phyloP scores from a whole-genome alignment of 805 yeast species.

The Clavispora santaluciae region DNA sequence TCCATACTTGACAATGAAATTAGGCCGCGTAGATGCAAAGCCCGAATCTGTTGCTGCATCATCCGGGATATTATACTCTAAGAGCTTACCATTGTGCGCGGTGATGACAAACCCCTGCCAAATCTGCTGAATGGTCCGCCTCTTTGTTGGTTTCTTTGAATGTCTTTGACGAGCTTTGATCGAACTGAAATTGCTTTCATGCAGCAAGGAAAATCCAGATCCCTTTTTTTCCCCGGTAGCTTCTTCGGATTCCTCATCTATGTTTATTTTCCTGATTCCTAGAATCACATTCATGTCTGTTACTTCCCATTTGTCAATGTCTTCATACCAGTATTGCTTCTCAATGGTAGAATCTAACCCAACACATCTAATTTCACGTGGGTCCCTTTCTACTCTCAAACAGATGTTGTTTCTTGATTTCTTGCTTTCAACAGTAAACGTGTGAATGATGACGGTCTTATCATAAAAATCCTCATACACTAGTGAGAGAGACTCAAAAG shows the following conservation, averaged over 20 bases:
- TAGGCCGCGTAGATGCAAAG: slow-evolving; percentile 32
- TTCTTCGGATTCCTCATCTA: slow-evolving; percentile 3
- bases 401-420: slow-evolving; percentile 78
- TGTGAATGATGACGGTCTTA: slow-evolving; percentile 61
- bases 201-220: slow-evolving; percentile 2
- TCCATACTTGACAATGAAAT: slow-evolving; percentile 66
- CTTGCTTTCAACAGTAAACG: slow-evolving; percentile 60
- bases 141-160: neutral
- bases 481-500: slow-evolving; percentile 66
- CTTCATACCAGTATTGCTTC: slow-evolving; percentile 58
- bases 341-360: slow-evolving; percentile 77
- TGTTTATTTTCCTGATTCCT: slow-evolving; percentile 43
- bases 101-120: slow-evolving; percentile 83
- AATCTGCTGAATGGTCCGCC: slow-evolving; percentile 20
- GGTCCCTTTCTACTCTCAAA: slow-evolving; percentile 86
- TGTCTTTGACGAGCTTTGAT: slow-evolving; percentile 16
- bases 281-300: slow-evolving; percentile 74
- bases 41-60: slow-evolving; percentile 33
- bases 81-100: slow-evolving; percentile 58
- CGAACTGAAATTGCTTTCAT: slow-evolving; percentile 14
- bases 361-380: slow-evolving; percentile 82
- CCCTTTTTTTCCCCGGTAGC: neutral
- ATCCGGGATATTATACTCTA: slow-evolving; percentile 53
- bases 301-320: slow-evolving; percentile 73
- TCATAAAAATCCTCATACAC: slow-evolving; percentile 61